A percentile compares a stretch with the other conserved stretches of the same genome.
Conservation (phyloP, 169 alveolate species). For the Plasmodium falciparum region DNA sequence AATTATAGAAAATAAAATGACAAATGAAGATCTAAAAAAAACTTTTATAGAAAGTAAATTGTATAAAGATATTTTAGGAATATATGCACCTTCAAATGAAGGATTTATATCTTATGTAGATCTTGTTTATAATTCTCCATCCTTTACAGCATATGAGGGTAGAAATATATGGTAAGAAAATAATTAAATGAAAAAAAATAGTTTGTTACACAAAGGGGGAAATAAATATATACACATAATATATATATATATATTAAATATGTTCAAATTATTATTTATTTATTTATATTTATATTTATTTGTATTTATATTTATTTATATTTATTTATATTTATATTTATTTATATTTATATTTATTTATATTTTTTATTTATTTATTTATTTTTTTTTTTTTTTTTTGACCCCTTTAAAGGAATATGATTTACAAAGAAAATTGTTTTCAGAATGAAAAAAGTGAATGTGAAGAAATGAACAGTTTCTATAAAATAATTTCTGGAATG, state of each 20-base stretch:
- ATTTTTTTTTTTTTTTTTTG: background rate
- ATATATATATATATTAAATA: background rate
- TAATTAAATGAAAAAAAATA: too few relatives aligned
- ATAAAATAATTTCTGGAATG: constrained; percentile 89
- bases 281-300: too few relatives aligned
- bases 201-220: background rate
- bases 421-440: constrained; percentile 62
- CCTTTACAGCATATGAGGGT: constrained; percentile 55
- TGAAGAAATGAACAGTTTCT: constrained; percentile 83
- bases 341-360: too few relatives aligned
- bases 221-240: too few relatives aligned
- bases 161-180: constrained; percentile 24
- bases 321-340: too few relatives aligned
- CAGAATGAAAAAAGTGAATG: constrained; percentile 77
- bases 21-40: constrained; percentile 58
- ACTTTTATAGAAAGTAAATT: constrained; percentile 56
- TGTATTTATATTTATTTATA: too few relatives aligned
- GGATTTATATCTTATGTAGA: constrained; percentile 56
- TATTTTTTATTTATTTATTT: background rate
- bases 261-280: background rate
- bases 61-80: constrained; percentile 56
- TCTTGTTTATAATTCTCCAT: constrained; percentile 54
- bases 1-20: constrained; percentile 29
- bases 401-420: constrained; percentile 21
- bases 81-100: constrained; percentile 37